These are phyloP conservation scores for Colletotrichum phormii DNA, from an alignment of 2,329 filamentous ascomycete species.

Conservation along the genomic window DNA sequence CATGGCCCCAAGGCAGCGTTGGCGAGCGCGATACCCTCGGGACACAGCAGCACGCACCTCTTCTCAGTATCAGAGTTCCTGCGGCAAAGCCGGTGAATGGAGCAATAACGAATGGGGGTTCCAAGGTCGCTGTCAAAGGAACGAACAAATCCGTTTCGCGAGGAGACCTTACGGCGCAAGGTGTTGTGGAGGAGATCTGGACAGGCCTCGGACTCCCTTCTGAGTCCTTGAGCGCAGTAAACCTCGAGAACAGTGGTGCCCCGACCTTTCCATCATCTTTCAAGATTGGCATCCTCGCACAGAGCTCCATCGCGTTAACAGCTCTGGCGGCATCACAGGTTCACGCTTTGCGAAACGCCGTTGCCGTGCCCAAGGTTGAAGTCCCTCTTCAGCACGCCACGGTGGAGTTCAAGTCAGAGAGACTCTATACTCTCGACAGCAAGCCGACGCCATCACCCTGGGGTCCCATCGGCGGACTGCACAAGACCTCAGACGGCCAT, in stretches of 20 bases:
- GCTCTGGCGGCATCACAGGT: constrained; percentile 62
- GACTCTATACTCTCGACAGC: constrained; percentile 57
- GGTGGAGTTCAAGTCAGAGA: constrained; percentile 65
- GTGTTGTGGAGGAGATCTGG: constrained; percentile 25
- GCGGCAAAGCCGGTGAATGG: not conserved
- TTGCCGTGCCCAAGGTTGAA: constrained; percentile 49
- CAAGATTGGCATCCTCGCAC: constrained; percentile 64
- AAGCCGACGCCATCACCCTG: constrained; percentile 47
- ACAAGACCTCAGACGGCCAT: constrained; percentile 62
- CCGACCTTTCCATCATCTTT: constrained; percentile 59
- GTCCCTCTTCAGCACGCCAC: constrained; percentile 59
- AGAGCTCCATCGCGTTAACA: constrained; percentile 62
- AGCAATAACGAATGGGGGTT: not conserved
- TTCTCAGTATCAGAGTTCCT: constrained; percentile 44
- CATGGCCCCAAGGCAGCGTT: constrained; percentile 48
- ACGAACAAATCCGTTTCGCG: not conserved
- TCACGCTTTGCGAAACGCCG: constrained; percentile 47
- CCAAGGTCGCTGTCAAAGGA: rapidly evolving
- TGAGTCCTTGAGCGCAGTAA: not conserved
- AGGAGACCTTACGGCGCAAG: not conserved
- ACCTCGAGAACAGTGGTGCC: not conserved
- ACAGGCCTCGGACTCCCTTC: constrained; percentile 7
- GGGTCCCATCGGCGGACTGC: constrained; percentile 62
- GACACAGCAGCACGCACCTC: constrained; percentile 51
- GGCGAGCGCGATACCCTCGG: constrained; percentile 52